phyloP scores from a whole-genome alignment of 306 rosid genomes.

The Dalbergia oliveri region DNA sequence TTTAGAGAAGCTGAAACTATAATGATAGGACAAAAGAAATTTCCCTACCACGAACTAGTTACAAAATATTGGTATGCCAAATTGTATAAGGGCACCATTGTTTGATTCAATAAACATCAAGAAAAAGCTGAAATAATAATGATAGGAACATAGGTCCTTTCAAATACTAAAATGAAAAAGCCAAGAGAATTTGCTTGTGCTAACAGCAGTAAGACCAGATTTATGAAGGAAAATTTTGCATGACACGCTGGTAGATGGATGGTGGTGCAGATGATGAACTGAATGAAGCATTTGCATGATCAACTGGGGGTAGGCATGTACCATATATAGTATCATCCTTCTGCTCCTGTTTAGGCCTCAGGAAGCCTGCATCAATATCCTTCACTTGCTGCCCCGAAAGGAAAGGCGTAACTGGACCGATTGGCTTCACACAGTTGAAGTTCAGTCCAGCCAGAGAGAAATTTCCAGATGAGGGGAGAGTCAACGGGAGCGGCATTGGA shows the following conservation, averaged over 20 bases:
- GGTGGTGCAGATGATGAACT: constrained; percentile 49
- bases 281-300: constrained; percentile 57
- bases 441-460: constrained; percentile 57
- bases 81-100: constrained; percentile 38
- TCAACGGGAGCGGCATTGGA: constrained; percentile 72
- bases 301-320: constrained; percentile 56
- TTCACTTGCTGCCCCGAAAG: constrained; percentile 66
- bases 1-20: constrained; percentile 3
- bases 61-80: constrained; percentile 45
- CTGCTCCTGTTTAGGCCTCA: constrained; percentile 79
- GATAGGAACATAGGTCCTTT: constrained; percentile 26
- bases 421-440: constrained; percentile 54
- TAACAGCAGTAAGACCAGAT: constrained; percentile 1
- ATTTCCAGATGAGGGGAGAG: constrained; percentile 59
- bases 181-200: constrained; percentile 30
- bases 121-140: background rate
- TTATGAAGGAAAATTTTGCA: constrained; percentile 66
- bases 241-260: constrained; percentile 54
- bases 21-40: constrained; percentile 22
- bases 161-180: constrained; percentile 23
- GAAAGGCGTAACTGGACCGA: constrained; percentile 59
- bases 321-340: constrained; percentile 58
- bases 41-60: constrained; percentile 40
- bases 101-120: constrained; percentile 9
- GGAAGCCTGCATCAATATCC: constrained; percentile 59